phyloP scores from a whole-genome alignment of 192 early-diverging fungal genomes.

The Coemansia sp. region DNA sequence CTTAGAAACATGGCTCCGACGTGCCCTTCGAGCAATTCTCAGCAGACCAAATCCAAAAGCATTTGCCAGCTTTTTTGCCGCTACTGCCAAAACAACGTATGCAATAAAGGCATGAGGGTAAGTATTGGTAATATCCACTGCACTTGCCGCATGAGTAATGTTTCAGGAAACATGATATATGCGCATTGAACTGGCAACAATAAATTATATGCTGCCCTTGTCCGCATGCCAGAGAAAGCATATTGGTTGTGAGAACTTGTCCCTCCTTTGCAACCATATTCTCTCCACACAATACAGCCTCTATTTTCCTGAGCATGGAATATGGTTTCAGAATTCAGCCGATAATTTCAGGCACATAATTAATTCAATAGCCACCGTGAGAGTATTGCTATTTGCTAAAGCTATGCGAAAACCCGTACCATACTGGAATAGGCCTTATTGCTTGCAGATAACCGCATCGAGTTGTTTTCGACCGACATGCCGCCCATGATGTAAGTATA shows the following conservation, averaged over 20 bases:
- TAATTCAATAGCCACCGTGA: no score
- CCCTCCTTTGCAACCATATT: background rate
- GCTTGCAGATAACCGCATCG: constrained; percentile 66
- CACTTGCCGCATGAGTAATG: background rate
- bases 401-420: no score
- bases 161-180: background rate
- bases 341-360: no score
- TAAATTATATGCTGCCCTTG: background rate
- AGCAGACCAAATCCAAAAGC: constrained; percentile 51
- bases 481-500: constrained; percentile 65
- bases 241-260: background rate
- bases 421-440: constrained; percentile 55
- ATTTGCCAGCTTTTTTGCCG: constrained; percentile 66
- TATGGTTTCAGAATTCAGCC: no score
- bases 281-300: background rate
- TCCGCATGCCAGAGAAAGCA: background rate
- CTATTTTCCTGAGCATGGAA: background rate
- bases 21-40: constrained; percentile 44
- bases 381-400: no score
- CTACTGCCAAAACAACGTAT: constrained; percentile 63
- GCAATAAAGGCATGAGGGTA: constrained; percentile 74
- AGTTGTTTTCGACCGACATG: constrained; percentile 73
- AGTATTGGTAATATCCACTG: constrained; percentile 9
- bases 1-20: constrained; percentile 34
- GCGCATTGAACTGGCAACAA: background rate